Base-by-base conservation (phyloP, 1,139 yeast species). In the Sugiyamaella castrensis region DNA sequence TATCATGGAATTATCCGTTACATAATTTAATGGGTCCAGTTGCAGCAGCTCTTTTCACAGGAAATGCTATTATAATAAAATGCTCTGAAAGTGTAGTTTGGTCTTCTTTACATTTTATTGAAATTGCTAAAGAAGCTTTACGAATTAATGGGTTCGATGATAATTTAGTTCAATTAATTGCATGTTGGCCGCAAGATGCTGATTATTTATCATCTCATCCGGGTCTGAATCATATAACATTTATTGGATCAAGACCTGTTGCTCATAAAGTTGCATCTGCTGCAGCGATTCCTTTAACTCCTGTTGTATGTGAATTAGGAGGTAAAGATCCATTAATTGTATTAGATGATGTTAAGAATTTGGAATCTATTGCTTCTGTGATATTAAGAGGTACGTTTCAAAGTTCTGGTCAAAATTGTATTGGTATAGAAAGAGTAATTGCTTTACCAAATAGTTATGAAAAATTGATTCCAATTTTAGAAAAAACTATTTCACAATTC, bases 401-500 rank as follows among this genome's bases (percentile, higher is more conserved):
- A 69, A 86, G 96, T 51, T 87, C 96, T 0, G 98, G 98, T 8
- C 98, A 92, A 67, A 92, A 92, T 65, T 92, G 98, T 71, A 92
- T 92, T 64, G 98, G 98, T 39, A 86, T 92, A 50, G 98, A 92
- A 69, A 76, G 98, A 55, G 95, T 92, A 2, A 84, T 92, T 54
- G 88, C 89, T 40, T 73, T 82, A 48, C 85, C 83, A 2, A 71
- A 73, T 42, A 79, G 81, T 33, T 91, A 92, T 67, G 82, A 80
- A 29, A 62, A 69, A 39, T 70, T 92, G 39, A 81, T 82, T 1
- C 69, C 73, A 0, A 77, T 80, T 9, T 71, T 92, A 40, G 61
- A 76, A 1, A 68, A 72, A 35, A 75, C 94, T 52, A 80, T 92
- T 31, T 73, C 76, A 8, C 64, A 71, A 33, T 69, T 92, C 47